Base-by-base conservation (phyloP, 495 filamentous ascomycete genomes). In the Venustampulla echinocandica region DNA sequence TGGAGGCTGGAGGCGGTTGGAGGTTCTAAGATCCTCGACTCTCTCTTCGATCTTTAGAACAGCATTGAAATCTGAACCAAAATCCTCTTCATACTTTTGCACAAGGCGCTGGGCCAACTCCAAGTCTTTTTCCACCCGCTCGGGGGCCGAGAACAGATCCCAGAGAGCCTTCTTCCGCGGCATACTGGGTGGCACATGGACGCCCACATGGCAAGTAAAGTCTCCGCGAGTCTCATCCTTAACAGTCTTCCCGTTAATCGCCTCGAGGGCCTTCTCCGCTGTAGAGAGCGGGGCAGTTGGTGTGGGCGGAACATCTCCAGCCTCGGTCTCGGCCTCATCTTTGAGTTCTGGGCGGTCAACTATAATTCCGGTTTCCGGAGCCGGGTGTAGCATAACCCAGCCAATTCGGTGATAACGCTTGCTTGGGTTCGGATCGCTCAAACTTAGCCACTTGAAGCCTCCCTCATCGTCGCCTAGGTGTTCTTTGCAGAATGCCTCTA, bases 351-450 rank as follows among this genome's bases (percentile, higher is more conserved):
- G 40, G 0, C 53, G 42, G n/a, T 77, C 76, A 44, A 79, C 69
- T 24, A 76, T 70, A 4, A 62, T 63, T 17, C 65, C 57, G 17
- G 71, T 69, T 30, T 93, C 86, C 1, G 80, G 68, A 10, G 80
- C 77, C 32, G 88, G 85, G 60, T 96, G 68, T 6, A 99, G 71
- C 75, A 97, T 94, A 46, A 99, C 88, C 90, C 90, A 99, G 17
- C 93, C 92, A 69, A 99, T 99, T 1, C 92, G 82, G 59, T 99
- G 92, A 56, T 85, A 99, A 52, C 93, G 85, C 67, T 99, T 99
- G 48, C 84, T 80, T 0, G 93, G 90, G 57, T 97, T 99, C 0
- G 92, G 92, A 60, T 99, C 92, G 59, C 88, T 95, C 33, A 97
- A 73, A 44, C 88, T 95, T 7, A 94, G 71, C 81, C 85, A 93